Evolutionary conservation across 177 flowering plant species (phyloP), one percentile per base, ranked within the genome.

Genomic region (Vitis hybrid): DNA sequence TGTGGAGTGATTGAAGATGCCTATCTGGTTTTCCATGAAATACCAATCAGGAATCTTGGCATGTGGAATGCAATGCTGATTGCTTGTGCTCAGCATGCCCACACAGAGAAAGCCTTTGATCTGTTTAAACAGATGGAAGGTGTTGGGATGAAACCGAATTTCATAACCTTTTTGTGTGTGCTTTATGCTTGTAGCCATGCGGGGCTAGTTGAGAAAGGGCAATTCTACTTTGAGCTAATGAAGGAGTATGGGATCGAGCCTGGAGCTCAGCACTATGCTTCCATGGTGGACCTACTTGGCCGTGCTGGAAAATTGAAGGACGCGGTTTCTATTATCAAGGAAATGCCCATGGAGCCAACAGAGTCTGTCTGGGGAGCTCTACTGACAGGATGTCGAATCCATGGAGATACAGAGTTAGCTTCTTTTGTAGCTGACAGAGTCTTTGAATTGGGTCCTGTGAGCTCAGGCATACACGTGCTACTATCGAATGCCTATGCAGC

Each of bases 331-430:
- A 64, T 91, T 1, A 87, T 93, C 32, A 48, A 80, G 60, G 72
- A 78, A 66, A 95, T 95, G 98, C 90, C 98, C 12, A 79, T 90
- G 34, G 72, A 82, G 34, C 95, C 98, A 12, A 90, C 93, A 6
- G 97, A 93, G 68, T 83, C 86, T 11, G 86, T 93, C 0, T 95
- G 98, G 97, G 92, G 97, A 74, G 97, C 98, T 66, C 81, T 93
- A 9, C 67, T 95, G 72, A 90, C 94, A 3, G 99, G 97, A 15
- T 91, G 94, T 69, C 80, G 93, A 39, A 71, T 83, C 18, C 98
- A 91, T 78, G 81, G 85, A 6, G 67, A 93, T 66, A 88, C 91
- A 8, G 91, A 95, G 62, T 74, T 90, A 78, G 98, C 97, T 5
- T 83, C 87, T 18, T 89, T 76, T 71, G 99, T 86, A 4, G 98